Evolutionary conservation across 2,329 filamentous ascomycete genomes (phyloP).

Genomic region (Microcera coccophila): DNA sequence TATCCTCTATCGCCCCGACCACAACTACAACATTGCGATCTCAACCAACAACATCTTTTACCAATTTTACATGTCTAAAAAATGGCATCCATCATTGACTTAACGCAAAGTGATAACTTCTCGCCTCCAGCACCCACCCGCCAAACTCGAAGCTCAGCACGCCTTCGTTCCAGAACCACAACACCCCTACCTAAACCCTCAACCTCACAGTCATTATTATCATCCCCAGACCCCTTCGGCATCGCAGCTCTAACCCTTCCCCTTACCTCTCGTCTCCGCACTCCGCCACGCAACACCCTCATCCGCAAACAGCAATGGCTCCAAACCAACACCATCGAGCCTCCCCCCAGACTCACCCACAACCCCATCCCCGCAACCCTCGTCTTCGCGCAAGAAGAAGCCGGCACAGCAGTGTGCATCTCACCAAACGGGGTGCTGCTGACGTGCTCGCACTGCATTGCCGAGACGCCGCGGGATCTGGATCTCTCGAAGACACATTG

Average conservation of each 20-base stretch:
- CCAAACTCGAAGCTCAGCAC: constrained; percentile 15
- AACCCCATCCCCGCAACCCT: constrained; percentile 30
- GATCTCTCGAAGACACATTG: constrained; percentile 30
- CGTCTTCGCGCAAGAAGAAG: constrained; percentile 47
- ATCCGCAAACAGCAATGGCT: constrained; percentile 17
- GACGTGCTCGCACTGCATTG: constrained; percentile 50
- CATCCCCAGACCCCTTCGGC: neutral
- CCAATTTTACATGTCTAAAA: neutral
- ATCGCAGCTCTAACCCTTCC: neutral
- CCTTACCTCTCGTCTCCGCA: neutral
- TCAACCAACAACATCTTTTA: neutral
- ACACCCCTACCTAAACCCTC: neutral
- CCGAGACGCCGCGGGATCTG: constrained; percentile 37
- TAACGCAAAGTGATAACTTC: constrained; percentile 6
- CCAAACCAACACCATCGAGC: constrained; percentile 14
- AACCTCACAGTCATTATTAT: neutral
- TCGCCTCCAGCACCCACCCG: constrained; percentile 1
- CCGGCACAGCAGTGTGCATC: constrained; percentile 50
- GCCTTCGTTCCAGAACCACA: constrained; percentile 1
- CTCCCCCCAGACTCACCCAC: constrained; percentile 8
- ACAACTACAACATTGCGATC: neutral
- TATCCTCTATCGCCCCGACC: neutral
- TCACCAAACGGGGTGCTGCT: constrained; percentile 41
- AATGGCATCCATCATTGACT: constrained; percentile 7
- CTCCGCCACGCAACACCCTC: constrained; percentile 5